A percentile compares a stretch with the other conserved stretches of the same genome.
These are phyloP conservation scores for Globisporangium ultimum DNA, from an alignment of 352 stramenopile species.

Conservation along the genomic window DNA sequence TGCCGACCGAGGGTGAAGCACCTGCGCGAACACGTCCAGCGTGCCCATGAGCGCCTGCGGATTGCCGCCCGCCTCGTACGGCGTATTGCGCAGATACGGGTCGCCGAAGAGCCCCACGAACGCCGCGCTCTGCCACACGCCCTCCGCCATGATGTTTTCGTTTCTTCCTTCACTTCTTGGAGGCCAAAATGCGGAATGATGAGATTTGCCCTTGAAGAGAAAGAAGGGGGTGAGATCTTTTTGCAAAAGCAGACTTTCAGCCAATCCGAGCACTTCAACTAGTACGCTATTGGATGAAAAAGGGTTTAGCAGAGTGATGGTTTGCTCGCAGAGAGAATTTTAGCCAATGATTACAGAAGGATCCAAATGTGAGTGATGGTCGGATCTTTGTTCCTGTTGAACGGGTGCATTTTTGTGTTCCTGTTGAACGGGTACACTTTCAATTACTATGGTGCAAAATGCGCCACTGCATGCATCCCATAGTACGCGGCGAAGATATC, in stretches of 20 bases:
- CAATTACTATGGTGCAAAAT: neutral
- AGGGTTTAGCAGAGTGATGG: conserved; percentile 2
- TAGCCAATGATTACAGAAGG: neutral
- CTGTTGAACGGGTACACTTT: neutral
- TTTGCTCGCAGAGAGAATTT: conserved; percentile 2
- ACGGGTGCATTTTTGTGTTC: neutral
- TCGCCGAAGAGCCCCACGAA: conserved; percentile 81
- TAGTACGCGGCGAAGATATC: too few relatives aligned
- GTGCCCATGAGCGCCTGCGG: conserved; percentile 56
- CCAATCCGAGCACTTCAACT: neutral
- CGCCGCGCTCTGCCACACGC: conserved; percentile 57
- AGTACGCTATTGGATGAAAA: neutral
- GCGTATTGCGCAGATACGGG: conserved; percentile 71
- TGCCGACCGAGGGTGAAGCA: conserved; percentile 31
- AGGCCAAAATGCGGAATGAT: neutral
- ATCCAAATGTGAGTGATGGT: conserved; percentile 1
- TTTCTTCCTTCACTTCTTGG: neutral
- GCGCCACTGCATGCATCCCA: neutral
- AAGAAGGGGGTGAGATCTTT: neutral
- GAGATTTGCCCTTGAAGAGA: neutral
- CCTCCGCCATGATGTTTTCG: conserved; percentile 16
- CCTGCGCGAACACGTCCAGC: conserved; percentile 32
- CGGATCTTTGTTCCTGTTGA: conserved; percentile 2
- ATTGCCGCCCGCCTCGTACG: conserved; percentile 72
- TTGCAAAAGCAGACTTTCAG: neutral